Evolutionary conservation across 2,329 filamentous ascomycete genomes (phyloP).

Genomic region (Fusarium cicatricum): DNA sequence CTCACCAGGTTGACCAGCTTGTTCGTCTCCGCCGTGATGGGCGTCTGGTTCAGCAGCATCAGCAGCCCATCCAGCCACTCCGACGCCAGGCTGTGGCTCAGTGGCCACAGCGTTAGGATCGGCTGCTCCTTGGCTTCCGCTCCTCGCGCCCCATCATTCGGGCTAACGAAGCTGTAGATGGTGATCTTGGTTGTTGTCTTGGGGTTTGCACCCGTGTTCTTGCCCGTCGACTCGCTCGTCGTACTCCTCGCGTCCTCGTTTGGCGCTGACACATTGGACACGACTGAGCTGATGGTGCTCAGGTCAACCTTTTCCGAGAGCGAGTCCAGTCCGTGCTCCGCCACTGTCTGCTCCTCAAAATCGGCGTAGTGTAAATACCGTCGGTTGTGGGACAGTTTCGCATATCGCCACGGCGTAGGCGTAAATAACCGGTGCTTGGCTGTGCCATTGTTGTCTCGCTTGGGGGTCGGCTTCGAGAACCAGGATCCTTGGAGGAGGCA

Average conservation of each 20-base stretch:
- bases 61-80: constrained; percentile 97
- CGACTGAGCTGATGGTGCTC: constrained; percentile 86
- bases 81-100: constrained; percentile 82
- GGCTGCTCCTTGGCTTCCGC: constrained; percentile 68
- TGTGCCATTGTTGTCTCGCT: constrained; percentile 46
- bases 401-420: constrained; percentile 78
- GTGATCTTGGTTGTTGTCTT: constrained; percentile 84
- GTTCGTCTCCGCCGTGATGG: constrained; percentile 96
- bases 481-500: constrained; percentile 89
- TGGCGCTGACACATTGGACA: constrained; percentile 85
- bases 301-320: constrained; percentile 87
- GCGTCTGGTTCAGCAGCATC: constrained; percentile 93
- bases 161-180: constrained; percentile 75
- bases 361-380: constrained; percentile 90
- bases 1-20: constrained; percentile 86
- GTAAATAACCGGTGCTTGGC: constrained; percentile 53
- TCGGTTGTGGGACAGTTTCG: constrained; percentile 88
- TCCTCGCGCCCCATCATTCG: constrained; percentile 48
- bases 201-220: constrained; percentile 44
- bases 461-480: constrained; percentile 69
- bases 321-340: constrained; percentile 75
- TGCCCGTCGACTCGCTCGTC: constrained; percentile 53
- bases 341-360: constrained; percentile 71
- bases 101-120: constrained; percentile 83
- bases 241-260: constrained; percentile 59